These are phyloP conservation scores for Aspergillus sp. DNA, from an alignment of 2,329 filamentous ascomycete genomes.

Conservation along the genomic window DNA sequence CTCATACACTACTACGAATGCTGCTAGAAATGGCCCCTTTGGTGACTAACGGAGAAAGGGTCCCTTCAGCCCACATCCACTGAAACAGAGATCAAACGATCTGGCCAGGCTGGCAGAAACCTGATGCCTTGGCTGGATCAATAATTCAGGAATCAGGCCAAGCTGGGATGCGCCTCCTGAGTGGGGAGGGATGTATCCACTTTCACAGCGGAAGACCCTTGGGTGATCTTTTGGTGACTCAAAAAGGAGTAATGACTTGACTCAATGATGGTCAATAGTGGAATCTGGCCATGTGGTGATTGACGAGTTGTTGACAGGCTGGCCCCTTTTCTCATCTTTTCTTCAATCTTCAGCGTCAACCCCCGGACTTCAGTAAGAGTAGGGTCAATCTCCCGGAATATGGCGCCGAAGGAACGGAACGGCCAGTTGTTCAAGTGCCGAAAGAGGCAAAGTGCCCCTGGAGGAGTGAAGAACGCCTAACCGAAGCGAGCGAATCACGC, in stretches of 20 bases:
- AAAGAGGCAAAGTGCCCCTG: not conserved
- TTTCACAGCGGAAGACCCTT: not conserved
- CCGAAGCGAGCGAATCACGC: slow-evolving; percentile 9
- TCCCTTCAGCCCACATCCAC: not conserved
- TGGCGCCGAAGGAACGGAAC: not conserved
- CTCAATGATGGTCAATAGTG: not conserved
- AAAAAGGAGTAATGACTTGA: not conserved
- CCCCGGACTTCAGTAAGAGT: no score
- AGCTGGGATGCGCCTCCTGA: not conserved
- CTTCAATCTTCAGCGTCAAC: no score
- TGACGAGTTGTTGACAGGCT: no score
- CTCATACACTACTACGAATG: no score
- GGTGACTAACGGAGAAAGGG: not conserved
- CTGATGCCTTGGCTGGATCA: not conserved
- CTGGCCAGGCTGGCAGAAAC: slow-evolving; percentile 9
- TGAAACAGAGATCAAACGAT: slow-evolving; percentile 2
- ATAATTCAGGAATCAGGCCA: not conserved
- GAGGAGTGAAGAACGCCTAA: slow-evolving; percentile 3
- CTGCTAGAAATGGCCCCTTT: no score
- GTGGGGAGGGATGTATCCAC: slow-evolving; percentile 6
- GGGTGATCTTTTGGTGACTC: not conserved
- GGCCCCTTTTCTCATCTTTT: no score
- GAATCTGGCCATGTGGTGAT: not conserved
- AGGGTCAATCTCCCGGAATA: no score
- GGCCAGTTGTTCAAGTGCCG: slow-evolving; percentile 4